Evolutionary conservation across 2,329 filamentous ascomycete genomes (phyloP).

Genomic region (Colletotrichum theobromicola): DNA sequence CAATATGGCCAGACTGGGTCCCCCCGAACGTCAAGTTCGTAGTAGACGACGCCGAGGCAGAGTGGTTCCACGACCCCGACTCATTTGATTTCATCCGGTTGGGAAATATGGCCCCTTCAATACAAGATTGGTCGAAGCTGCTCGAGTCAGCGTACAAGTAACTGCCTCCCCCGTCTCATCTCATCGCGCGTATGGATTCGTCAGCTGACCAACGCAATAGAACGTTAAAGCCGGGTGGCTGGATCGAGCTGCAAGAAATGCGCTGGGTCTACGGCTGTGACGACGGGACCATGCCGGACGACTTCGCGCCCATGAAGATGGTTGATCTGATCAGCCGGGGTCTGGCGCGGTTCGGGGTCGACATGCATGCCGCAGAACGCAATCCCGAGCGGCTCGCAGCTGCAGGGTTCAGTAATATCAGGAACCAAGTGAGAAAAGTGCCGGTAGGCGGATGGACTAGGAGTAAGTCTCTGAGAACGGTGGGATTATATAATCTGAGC

Average conservation of each 20-base stretch:
- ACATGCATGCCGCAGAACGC: conserved; percentile 43
- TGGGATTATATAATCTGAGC: conserved; percentile 49
- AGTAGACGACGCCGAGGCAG: conserved; percentile 63
- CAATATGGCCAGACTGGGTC: conserved; percentile 68
- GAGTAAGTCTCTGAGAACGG: conserved; percentile 44
- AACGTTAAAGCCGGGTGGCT: conserved; percentile 53
- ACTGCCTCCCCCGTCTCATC: conserved; percentile 50
- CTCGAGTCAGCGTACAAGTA: conserved; percentile 62
- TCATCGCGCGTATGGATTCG: conserved; percentile 39
- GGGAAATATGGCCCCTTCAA: conserved; percentile 51
- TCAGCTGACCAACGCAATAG: conserved; percentile 51
- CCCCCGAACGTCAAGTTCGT: conserved; percentile 77
- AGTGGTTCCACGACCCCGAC: conserved; percentile 47
- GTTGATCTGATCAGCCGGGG: neutral
- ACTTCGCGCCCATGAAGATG: conserved; percentile 32
- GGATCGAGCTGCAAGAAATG: conserved; percentile 59
- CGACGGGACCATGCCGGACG: conserved; percentile 46
- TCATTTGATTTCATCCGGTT: conserved; percentile 67
- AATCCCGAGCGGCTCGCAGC: conserved; percentile 42
- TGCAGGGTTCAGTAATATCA: conserved; percentile 60
- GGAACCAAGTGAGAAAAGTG: conserved; percentile 56
- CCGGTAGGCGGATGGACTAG: conserved; percentile 61
- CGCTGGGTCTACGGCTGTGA: conserved; percentile 45
- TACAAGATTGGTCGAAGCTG: conserved; percentile 53
- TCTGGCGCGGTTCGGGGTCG: conserved; percentile 42